Evolutionary conservation across 2,329 filamentous ascomycete species (phyloP), one percentile per base, ranked within the genome.

Genomic region (Aphanoascus verrucosus): DNA sequence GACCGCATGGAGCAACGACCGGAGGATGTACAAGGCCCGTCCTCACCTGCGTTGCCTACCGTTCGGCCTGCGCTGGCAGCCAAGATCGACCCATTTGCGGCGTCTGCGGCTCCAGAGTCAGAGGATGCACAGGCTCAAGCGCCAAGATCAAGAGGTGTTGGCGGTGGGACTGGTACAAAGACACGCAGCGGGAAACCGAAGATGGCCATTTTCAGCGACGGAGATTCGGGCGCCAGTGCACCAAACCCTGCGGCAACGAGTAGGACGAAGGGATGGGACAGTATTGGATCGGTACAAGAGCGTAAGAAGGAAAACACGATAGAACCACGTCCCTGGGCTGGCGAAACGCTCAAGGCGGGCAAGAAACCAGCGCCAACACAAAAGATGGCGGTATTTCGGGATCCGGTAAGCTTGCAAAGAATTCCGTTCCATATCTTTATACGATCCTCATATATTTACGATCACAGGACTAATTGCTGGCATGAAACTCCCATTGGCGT

Each of bases 361-460:
- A 91, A 88, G 62, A 93, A 88, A 74, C 87, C 88, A 72, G 81
- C 76, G 42, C 81, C 78, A 32, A 79, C 78, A 52, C 77, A 84
- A 52, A 97, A 96, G 76, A 85, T 98, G 83, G 76, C 84, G 65
- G 81, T 98, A 44, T 98, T 96, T 76, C 91, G 87, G 77, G 93
- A 98, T 77, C 77, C 86, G 86, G 93, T 98, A 85, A 84, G 88
- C 78, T 67, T 28, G 23, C 23, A 28, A 64, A 63, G 58, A 63
- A 59, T 63, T 61, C 67, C 66, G 61, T 60, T 58, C 59, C 61
- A 59, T 58, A 61, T 59, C 61, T 64, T 61, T 66, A 64, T 68
- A 64, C 68, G 67, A 70, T 62, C 67, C 71, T 75, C 78, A 77
- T 69, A 81, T 93, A 81, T 93, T 93, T 88, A 93, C 89, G 77